These are phyloP conservation scores for Trichoderma pleuroti DNA, from an alignment of 2,329 filamentous ascomycete genomes.

Conservation along the genomic window DNA sequence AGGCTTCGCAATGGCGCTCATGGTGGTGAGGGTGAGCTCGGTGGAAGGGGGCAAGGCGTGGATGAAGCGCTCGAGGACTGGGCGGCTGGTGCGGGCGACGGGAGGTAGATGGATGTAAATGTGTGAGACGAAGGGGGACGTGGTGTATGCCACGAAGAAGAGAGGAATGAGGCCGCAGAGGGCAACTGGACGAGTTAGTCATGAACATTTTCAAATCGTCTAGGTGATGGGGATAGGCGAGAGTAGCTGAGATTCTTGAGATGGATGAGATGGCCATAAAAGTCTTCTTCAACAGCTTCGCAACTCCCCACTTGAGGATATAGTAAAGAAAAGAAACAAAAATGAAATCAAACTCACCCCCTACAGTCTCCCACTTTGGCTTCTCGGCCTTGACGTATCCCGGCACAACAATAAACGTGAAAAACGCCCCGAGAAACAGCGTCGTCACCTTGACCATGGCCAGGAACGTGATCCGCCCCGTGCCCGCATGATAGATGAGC, in stretches of 20 bases:
- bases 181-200: slow-evolving; percentile 43
- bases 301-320: not conserved
- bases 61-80: slow-evolving; percentile 52
- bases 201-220: not conserved
- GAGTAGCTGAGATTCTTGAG: not conserved
- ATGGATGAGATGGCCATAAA: not conserved
- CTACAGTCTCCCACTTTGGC: slow-evolving; percentile 33
- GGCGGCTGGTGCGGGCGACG: slow-evolving; percentile 59
- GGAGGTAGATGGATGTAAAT: slow-evolving; percentile 67
- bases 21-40: slow-evolving; percentile 51
- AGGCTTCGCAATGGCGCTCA: slow-evolving; percentile 54
- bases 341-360: slow-evolving; percentile 34
- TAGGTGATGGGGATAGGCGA: not conserved
- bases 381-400: slow-evolving; percentile 47
- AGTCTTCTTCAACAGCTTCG: not conserved
- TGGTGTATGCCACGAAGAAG: slow-evolving; percentile 59
- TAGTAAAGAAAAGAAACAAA: not conserved
- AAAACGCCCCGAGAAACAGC: slow-evolving; percentile 65
- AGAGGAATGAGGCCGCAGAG: slow-evolving; percentile 62
- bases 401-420: slow-evolving; percentile 61
- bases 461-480: slow-evolving; percentile 61
- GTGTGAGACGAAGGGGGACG: slow-evolving; percentile 68
- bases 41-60: slow-evolving; percentile 42
- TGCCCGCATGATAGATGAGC: slow-evolving; percentile 74
- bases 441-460: slow-evolving; percentile 69